phyloP scores from a whole-genome alignment of 441 rosid genomes.

The Capsella rubella region DNA sequence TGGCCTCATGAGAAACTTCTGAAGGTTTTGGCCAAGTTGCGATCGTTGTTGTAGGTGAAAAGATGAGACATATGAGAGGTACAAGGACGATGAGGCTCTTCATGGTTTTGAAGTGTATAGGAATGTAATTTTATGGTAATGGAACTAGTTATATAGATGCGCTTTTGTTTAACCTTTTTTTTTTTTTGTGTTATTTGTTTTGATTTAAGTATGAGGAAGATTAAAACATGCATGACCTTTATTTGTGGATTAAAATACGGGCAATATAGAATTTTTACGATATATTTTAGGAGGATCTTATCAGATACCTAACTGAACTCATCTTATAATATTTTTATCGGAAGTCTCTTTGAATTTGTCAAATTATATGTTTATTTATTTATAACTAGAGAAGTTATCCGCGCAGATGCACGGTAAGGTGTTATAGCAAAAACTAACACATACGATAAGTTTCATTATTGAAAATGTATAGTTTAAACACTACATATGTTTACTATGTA shows the following conservation, averaged over 20 bases:
- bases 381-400: too few relatives aligned
- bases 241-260: neutral
- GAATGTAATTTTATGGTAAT: neutral
- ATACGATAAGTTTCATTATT: too few relatives aligned
- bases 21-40: constrained; percentile 40
- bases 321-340: neutral
- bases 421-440: too few relatives aligned
- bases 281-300: constrained; percentile 11
- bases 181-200: neutral
- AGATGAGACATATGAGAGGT: constrained; percentile 13
- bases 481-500: too few relatives aligned
- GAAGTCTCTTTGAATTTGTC: constrained; percentile 12
- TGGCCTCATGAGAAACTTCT: constrained; percentile 18
- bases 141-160: neutral
- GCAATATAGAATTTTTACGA: neutral
- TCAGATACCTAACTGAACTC: neutral
- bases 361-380: neutral
- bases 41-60: constrained; percentile 21
- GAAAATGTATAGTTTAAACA: too few relatives aligned
- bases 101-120: constrained; percentile 13
- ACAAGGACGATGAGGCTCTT: constrained; percentile 14
- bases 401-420: too few relatives aligned
- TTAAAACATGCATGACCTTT: neutral
- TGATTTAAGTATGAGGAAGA: neutral
- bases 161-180: neutral